Conservation (phyloP, 2,329 filamentous ascomycete genomes). For the Neonectria hederae region DNA sequence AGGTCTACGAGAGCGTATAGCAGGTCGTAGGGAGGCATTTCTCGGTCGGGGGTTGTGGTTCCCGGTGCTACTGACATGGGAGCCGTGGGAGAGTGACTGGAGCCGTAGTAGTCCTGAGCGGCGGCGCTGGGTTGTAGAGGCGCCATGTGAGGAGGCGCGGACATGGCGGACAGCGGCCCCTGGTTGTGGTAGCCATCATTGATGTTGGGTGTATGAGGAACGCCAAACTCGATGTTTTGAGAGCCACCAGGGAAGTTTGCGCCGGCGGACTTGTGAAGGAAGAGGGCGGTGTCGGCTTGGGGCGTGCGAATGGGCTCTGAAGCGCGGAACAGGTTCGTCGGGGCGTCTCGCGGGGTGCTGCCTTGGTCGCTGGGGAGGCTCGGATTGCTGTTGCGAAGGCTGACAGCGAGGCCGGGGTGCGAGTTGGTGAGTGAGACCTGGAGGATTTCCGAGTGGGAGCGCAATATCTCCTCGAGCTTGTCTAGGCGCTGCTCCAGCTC, state of each 20-base stretch:
- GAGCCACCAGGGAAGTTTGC: conserved; percentile 54
- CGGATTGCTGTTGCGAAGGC: conserved; percentile 59
- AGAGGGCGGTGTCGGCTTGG: conserved; percentile 67
- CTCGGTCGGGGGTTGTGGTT: conserved; percentile 60
- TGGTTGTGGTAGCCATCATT: conserved; percentile 61
- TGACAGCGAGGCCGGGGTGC: conserved; percentile 48
- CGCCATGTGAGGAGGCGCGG: conserved; percentile 48
- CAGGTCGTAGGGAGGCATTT: conserved; percentile 78
- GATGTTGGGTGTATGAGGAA: conserved; percentile 57
- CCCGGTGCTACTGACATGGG: conserved; percentile 57
- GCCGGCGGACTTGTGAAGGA: conserved; percentile 67
- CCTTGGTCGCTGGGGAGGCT: conserved; percentile 65
- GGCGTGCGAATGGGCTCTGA: conserved; percentile 61
- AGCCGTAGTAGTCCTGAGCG: conserved; percentile 61
- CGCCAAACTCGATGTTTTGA: conserved; percentile 61
- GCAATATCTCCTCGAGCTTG: conserved; percentile 72
- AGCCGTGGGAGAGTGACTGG: conserved; percentile 64
- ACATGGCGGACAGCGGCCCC: conserved; percentile 53
- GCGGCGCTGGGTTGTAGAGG: conserved; percentile 53
- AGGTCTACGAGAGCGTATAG: conserved; percentile 78
- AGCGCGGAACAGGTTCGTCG: conserved; percentile 56
- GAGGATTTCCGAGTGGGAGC: conserved; percentile 72
- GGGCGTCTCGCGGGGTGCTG: conserved; percentile 62
- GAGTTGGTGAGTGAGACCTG: conserved; percentile 62
- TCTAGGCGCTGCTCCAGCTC: conserved; percentile 79